Evolutionary conservation across 1,139 yeast species (phyloP).

Genomic region (Scheffersomyces segobiensis): DNA sequence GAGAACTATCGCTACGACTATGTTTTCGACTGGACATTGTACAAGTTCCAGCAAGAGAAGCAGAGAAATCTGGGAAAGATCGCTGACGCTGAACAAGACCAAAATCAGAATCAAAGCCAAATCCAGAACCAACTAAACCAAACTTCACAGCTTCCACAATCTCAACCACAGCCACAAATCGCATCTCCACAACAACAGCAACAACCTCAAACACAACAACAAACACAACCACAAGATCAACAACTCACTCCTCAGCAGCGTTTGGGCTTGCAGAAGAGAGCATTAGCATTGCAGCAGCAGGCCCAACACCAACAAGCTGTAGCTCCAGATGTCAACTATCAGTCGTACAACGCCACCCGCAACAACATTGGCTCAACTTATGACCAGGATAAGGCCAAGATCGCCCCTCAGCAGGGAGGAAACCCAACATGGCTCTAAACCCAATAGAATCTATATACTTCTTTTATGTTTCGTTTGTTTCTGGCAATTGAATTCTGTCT

Average conservation of each 20-base stretch:
- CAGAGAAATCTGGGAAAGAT: conserved; percentile 51
- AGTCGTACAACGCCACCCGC: not conserved
- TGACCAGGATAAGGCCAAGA: conserved; percentile 9
- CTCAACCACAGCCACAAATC: conserved; percentile 5
- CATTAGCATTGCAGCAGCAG: not conserved
- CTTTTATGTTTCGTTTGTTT: not conserved
- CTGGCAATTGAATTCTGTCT: not conserved
- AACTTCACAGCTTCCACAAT: conserved; percentile 1
- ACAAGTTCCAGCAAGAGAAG: conserved; percentile 70
- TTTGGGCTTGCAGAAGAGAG: conserved; percentile 1
- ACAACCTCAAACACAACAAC: conserved; percentile 2
- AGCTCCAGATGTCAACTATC: not conserved
- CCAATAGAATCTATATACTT: not conserved
- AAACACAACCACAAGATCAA: not conserved
- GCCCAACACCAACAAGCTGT: not conserved
- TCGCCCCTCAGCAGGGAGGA: conserved; percentile 7
- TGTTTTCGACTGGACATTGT: conserved; percentile 95
- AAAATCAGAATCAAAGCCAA: conserved; percentile 14
- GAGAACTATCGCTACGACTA: conserved; percentile 93
- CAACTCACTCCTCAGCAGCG: conserved; percentile 3
- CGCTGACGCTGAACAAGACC: conserved; percentile 24
- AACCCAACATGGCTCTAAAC: conserved; percentile 10
- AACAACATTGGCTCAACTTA: conserved; percentile 4
- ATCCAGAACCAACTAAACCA: not conserved
- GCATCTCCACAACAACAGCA: conserved; percentile 1